Base-by-base conservation (phyloP, 495 filamentous ascomycete genomes). In the Parathielavia appendiculata region DNA sequence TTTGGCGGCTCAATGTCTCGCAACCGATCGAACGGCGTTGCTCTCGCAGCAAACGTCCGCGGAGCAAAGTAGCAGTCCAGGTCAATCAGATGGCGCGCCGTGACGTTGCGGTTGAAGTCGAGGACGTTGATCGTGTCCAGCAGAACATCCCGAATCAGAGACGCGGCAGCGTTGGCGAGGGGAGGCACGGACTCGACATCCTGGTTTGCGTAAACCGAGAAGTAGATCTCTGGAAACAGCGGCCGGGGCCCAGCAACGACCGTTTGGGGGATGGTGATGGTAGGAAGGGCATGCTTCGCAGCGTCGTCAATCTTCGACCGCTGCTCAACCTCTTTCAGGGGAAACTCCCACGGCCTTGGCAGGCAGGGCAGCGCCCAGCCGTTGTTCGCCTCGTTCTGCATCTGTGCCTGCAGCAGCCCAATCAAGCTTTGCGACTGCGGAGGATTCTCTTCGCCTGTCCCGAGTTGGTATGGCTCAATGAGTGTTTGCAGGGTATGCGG, bases 81-180 rank as follows among this genome's bases (percentile, higher is more conserved):
- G 67, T 97, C 91, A 57, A 96, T 93, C 26, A 99, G 75, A 63
- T 88, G 92, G 54, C 91, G 90, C 51, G 93, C 92, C 0, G 88
- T 86, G 5, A 85, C 82, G 60, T 88, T 87, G 50, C 93, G 87
- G 68, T 97, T 99, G 76, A 88, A 95, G 73, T 97, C 86, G 16
- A 99, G 79, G 16, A 88, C 84, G 67, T 97, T 95, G 70, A 97
- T 96, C 0, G 92, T 96, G 69, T 99, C 93, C 34, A 95, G 81
- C 19, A 96, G 78, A 0, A 82, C 83, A 72, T 99, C 93, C 48
- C 93, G 82, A 59, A 97, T 76, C 22, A 99, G 69, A 9, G 83
- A 91, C 0, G 90, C 85, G 1, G 92, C 83, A 56, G 96, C 86
- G 58, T 84, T 84, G 17, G 79, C 80, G 4, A 81, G 80, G 6